Evolutionary conservation across 352 stramenopile genomes (phyloP), one percentile per base, ranked within the genome.

Genomic region (Globisporangium parvum): DNA sequence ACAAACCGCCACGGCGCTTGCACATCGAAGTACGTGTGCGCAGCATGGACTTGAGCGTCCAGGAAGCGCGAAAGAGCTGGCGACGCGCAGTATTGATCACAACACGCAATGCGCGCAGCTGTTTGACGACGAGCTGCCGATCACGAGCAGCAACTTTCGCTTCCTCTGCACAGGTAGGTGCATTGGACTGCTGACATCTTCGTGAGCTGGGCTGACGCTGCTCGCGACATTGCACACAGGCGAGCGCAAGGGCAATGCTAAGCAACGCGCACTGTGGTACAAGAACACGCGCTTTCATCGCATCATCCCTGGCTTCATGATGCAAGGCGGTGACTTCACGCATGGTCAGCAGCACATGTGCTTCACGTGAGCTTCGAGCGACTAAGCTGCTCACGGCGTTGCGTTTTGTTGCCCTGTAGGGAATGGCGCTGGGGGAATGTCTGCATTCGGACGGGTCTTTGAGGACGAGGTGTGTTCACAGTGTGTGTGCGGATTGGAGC

Each of bases 281-380:
- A 98, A 99, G 71, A 92, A 93, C 56, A 92, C 75, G 46, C 85
- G 75, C 5, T 98, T 99, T 71, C 97, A 99, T 59, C 89, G 96
- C n/a, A 86, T 99, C n/a, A 96, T 99, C 58, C 96, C 96, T 23
- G 93, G 96, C 40, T 99, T 99, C 63, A 99, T 99, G 95, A 96
- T 98, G 71, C 96, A 99, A 72, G 91, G 92, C 24, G 95, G 96
- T 12, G 96, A 98, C 70, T 81, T 88, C 53, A 98, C 88, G 0
- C 80, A 91, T 57, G 92, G 89, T 90, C 57, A 41, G 45, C 12
- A 39, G 8, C 23, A 2, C 14, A 18, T 14, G 21, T 5, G 24
- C 15, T 33, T 28, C 18, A n/a, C 11, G n/a, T 8, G 28, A 53
- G 8, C 31, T 10, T 37, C 31, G 31, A 37, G 6, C 12, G 1